Conservation (phyloP, 2,329 filamentous ascomycete species). For the Aspergillus terreus region DNA sequence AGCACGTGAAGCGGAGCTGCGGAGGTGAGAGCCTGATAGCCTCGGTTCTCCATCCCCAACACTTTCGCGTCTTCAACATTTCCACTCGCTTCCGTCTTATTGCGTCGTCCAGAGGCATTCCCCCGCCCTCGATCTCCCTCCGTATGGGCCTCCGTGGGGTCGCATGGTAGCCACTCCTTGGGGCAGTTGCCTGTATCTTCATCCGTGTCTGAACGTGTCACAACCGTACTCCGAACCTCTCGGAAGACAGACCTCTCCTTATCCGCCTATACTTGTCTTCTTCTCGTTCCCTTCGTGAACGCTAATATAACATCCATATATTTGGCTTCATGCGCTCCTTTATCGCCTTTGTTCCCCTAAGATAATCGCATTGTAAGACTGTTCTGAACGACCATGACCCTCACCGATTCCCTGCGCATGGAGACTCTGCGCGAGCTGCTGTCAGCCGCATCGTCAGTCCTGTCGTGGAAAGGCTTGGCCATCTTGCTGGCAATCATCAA, state of each 20-base stretch:
- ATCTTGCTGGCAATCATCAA: constrained; percentile 36
- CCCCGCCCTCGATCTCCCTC: too few species aligned
- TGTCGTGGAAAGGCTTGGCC: constrained; percentile 34
- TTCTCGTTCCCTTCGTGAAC: not conserved
- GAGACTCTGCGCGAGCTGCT: constrained; percentile 23
- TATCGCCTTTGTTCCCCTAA: not conserved
- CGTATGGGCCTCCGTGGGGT: too few species aligned
- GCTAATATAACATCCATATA: not conserved
- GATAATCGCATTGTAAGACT: not conserved
- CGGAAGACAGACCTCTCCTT: too few species aligned
- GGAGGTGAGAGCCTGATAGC: not conserved
- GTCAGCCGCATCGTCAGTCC: constrained; percentile 17
- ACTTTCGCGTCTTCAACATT: not conserved
- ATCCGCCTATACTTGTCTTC: not conserved
- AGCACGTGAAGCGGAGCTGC: not conserved
- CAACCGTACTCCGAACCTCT: too few species aligned
- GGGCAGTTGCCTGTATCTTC: too few species aligned
- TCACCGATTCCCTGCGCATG: constrained; percentile 8
- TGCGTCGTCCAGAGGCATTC: too few species aligned
- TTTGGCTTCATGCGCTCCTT: not conserved
- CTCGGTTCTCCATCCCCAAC: constrained; percentile 1
- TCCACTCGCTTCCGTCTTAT: not conserved
- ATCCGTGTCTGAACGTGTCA: too few species aligned
- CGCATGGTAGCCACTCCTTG: too few species aligned
- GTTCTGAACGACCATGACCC: constrained; percentile 4